Percentiles rank a stretch among this genome's conserved stretches.
phyloP scores from a whole-genome alignment of 1,139 yeast species.

The Geotrichum restrictum region DNA sequence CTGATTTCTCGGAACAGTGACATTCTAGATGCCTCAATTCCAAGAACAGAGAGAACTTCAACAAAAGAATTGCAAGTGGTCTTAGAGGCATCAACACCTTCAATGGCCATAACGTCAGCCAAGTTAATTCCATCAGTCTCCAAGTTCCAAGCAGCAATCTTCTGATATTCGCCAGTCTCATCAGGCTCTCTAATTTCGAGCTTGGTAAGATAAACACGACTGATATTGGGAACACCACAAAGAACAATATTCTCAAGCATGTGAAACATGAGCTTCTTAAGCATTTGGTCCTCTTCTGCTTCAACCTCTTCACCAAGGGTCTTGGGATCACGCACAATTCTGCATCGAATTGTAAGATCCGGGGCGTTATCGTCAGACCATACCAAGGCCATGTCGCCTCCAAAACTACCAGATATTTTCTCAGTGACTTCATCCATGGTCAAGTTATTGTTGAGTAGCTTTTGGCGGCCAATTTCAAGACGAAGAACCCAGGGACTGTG shows the following conservation, averaged over 20 bases:
- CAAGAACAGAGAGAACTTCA: slow-evolving; percentile 89
- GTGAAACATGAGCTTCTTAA: slow-evolving; percentile 91
- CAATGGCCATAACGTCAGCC: slow-evolving; percentile 91
- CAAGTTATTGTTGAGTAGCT: slow-evolving; percentile 95
- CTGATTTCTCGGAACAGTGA: slow-evolving; percentile 90
- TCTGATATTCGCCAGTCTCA: slow-evolving; percentile 78
- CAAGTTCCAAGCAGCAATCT: slow-evolving; percentile 93
- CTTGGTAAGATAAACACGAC: slow-evolving; percentile 89
- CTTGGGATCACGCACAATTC: slow-evolving; percentile 96
- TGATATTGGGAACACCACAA: slow-evolving; percentile 93
- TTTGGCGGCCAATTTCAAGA: slow-evolving; percentile 95
- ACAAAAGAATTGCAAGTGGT: slow-evolving; percentile 95
- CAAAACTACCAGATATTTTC: slow-evolving; percentile 87
- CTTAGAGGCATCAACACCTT: slow-evolving; percentile 87
- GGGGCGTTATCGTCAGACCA: slow-evolving; percentile 99
- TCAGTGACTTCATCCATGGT: slow-evolving; percentile 99
- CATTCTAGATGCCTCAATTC: slow-evolving; percentile 97
- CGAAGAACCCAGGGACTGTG: slow-evolving; percentile 98
- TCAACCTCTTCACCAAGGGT: slow-evolving; percentile 88
- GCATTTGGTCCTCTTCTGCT: slow-evolving; percentile 94
- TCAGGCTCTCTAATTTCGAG: slow-evolving; percentile 78
- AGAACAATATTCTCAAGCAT: slow-evolving; percentile 93
- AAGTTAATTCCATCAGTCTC: slow-evolving; percentile 98
- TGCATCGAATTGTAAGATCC: slow-evolving; percentile 92
- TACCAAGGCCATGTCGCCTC: slow-evolving; percentile 91